Percentiles rank a stretch among this genome's conserved stretches.
Conservation (phyloP, 2,329 filamentous ascomycete species). For the Penicillium hesseltinei region DNA sequence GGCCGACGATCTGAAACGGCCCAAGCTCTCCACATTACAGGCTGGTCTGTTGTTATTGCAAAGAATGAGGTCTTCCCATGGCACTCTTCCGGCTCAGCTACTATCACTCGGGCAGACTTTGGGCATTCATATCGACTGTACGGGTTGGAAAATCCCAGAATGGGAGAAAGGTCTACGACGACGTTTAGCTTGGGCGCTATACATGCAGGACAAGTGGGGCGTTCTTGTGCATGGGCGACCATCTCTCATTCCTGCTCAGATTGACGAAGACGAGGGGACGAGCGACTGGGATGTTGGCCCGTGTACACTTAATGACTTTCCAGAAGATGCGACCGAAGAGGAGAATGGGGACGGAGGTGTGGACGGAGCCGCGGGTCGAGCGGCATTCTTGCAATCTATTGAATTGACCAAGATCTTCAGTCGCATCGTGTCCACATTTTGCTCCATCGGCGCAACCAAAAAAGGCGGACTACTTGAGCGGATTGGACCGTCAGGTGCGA, state of each 20-base stretch:
- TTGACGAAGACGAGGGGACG: not conserved
- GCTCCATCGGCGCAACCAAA: not conserved
- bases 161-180: conserved; percentile 64
- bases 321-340: not conserved
- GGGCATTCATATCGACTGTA: conserved; percentile 55
- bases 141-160: conserved; percentile 59
- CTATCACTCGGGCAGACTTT: not conserved
- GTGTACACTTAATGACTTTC: not conserved
- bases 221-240: conserved; percentile 59
- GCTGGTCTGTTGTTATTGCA: not conserved
- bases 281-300: not conserved
- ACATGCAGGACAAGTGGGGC: conserved; percentile 57
- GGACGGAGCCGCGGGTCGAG: not conserved
- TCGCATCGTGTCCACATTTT: not conserved
- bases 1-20: not conserved
- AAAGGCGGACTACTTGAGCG: not conserved
- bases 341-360: not conserved
- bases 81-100: not conserved
- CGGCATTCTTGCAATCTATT: not conserved
- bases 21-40: not conserved
- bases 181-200: conserved; percentile 63
- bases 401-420: not conserved
- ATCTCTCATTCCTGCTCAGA: conserved; percentile 41
- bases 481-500: conserved; percentile 9
- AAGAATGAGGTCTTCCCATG: not conserved